phyloP scores from a whole-genome alignment of 441 rosid species.

The Syzygium syzygioides region DNA sequence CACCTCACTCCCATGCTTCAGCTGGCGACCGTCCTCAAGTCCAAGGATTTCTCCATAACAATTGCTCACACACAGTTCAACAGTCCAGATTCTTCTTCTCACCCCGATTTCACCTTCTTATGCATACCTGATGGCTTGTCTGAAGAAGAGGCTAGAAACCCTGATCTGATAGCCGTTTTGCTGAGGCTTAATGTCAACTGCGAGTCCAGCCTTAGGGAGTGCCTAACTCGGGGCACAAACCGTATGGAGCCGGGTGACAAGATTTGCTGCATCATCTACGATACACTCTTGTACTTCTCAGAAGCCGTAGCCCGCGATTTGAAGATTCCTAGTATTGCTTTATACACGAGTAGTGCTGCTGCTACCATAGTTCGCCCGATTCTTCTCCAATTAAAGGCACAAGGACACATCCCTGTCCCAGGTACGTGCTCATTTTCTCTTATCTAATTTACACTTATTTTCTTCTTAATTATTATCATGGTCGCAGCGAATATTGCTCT shows the following conservation, averaged over 20 bases:
- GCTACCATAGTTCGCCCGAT: background rate
- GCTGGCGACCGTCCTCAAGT: slow-evolving; percentile 30
- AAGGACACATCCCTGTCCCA: slow-evolving; percentile 1
- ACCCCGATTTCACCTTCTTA: slow-evolving; percentile 17
- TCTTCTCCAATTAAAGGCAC: slow-evolving; percentile 1
- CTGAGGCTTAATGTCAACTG: background rate
- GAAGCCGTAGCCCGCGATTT: slow-evolving; percentile 6
- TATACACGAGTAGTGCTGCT: background rate
- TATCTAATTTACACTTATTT: background rate
- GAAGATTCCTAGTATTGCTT: slow-evolving; percentile 7
- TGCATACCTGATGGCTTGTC: slow-evolving; percentile 5
- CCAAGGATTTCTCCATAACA: slow-evolving; percentile 24
- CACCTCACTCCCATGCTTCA: slow-evolving; percentile 43
- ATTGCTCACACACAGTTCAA: slow-evolving; percentile 20
- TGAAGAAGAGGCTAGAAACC: background rate
- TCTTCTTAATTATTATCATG: background rate
- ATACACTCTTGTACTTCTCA: slow-evolving; percentile 4
- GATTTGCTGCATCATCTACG: slow-evolving; percentile 13
- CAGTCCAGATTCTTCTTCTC: slow-evolving; percentile 14
- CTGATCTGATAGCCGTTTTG: background rate
- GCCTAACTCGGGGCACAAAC: background rate
- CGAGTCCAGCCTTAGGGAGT: slow-evolving; percentile 2
- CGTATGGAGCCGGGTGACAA: background rate
- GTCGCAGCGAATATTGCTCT: background rate
- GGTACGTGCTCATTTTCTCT: slow-evolving; percentile 1